Evolutionary conservation across 129 eudicot genomes (phyloP).

Genomic region (Pseudognaphalium luteoalbum): DNA sequence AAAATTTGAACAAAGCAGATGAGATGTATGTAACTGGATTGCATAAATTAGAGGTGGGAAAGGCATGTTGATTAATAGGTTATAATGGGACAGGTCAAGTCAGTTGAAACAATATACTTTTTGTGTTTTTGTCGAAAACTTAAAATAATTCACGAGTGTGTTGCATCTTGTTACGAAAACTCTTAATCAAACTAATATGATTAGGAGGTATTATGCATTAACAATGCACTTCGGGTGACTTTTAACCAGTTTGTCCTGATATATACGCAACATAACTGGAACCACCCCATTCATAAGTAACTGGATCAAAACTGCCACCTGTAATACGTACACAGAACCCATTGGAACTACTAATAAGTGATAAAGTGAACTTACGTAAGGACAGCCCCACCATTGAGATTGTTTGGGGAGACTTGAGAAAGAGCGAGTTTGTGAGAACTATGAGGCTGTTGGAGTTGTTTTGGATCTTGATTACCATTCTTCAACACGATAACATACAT

Average conservation of each 20-base stretch:
- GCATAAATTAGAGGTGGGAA: neutral
- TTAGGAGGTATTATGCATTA: neutral
- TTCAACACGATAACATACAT: constrained; percentile 10
- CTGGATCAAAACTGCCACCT: neutral
- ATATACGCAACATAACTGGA: neutral
- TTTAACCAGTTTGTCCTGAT: neutral
- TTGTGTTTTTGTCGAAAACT: neutral
- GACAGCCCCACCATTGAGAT: constrained; percentile 64
- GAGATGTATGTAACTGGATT: neutral
- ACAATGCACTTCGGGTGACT: neutral
- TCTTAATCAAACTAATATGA: neutral
- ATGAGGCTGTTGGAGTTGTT: constrained; percentile 66
- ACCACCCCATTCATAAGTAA: neutral
- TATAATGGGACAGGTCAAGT: neutral
- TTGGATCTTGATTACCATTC: constrained; percentile 63
- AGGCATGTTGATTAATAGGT: neutral
- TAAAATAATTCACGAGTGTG: neutral
- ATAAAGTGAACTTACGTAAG: constrained; percentile 64
- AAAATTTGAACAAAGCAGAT: constrained; percentile 7
- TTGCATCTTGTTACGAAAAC: neutral
- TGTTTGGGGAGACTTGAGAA: constrained; percentile 78
- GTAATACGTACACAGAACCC: neutral
- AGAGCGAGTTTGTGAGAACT: constrained; percentile 68
- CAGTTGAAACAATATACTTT: neutral
- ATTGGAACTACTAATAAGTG: neutral